Evolutionary conservation across 2,329 filamentous ascomycete genomes (phyloP).

Genomic region (Claviceps fusiformis): DNA sequence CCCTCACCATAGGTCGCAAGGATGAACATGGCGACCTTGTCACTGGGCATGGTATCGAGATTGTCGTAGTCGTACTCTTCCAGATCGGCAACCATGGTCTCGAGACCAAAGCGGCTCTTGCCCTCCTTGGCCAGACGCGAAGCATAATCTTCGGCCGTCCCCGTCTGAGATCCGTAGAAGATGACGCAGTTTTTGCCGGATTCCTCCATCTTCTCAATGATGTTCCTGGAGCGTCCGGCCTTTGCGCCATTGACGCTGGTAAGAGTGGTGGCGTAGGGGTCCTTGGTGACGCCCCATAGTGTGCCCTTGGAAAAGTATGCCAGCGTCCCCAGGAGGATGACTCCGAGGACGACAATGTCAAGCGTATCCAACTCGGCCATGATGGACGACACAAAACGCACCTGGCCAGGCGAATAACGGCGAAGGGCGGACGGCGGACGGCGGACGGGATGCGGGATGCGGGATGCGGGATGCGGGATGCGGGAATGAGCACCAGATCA

Average conservation of each 20-base stretch:
- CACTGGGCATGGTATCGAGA: slow-evolving; percentile 72
- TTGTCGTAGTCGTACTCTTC: slow-evolving; percentile 98
- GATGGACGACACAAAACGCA: slow-evolving; percentile 3
- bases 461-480: too few relatives aligned
- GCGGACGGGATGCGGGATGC: too few relatives aligned
- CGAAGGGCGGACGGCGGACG: background rate
- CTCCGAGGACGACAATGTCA: slow-evolving; percentile 81
- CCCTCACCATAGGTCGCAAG: slow-evolving; percentile 96
- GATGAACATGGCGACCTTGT: slow-evolving; percentile 91
- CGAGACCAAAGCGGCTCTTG: slow-evolving; percentile 86
- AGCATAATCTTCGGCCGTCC: slow-evolving; percentile 96
- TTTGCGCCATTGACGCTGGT: slow-evolving; percentile 57
- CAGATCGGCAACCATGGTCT: slow-evolving; percentile 95
- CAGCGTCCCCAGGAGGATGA: slow-evolving; percentile 71
- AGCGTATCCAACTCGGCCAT: slow-evolving; percentile 97
- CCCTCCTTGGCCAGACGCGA: slow-evolving; percentile 94
- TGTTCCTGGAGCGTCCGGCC: slow-evolving; percentile 76
- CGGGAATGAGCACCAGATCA: background rate
- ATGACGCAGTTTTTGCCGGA: slow-evolving; percentile 93
- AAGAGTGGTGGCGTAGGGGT: slow-evolving; percentile 71
- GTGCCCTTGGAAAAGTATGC: slow-evolving; percentile 98
- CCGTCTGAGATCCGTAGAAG: slow-evolving; percentile 97
- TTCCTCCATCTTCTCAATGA: slow-evolving; percentile 93
- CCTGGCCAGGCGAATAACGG: background rate
- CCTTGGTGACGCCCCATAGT: slow-evolving; percentile 78